Evolutionary conservation across 2,329 filamentous ascomycete species (phyloP).

Genomic region (Metarhizium album): DNA sequence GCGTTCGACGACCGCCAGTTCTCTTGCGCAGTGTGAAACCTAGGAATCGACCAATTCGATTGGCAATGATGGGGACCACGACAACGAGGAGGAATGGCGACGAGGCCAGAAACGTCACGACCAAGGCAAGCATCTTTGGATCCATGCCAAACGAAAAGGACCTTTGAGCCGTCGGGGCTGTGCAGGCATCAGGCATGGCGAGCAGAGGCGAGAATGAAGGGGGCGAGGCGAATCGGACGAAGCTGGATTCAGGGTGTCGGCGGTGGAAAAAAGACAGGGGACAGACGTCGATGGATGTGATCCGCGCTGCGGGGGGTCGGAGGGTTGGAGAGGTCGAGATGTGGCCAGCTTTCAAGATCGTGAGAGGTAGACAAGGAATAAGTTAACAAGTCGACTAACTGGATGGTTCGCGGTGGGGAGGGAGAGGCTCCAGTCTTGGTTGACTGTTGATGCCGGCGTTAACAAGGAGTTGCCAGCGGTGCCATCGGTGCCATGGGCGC

Average conservation of each 20-base stretch:
- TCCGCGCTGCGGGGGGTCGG: too few relatives aligned
- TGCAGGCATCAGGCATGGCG: conserved; percentile 19
- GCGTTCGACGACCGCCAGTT: conserved; percentile 49
- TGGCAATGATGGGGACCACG: conserved; percentile 15
- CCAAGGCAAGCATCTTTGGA: conserved; percentile 15
- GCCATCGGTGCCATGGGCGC: too few relatives aligned
- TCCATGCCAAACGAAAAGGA: conserved; percentile 20
- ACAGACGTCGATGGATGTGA: too few relatives aligned
- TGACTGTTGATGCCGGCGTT: too few relatives aligned
- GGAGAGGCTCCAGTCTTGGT: too few relatives aligned
- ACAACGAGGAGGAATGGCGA: conserved; percentile 14
- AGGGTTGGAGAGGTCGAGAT: background rate
- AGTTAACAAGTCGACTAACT: too few relatives aligned
- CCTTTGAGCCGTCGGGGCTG: conserved; percentile 15
- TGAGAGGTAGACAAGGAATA: too few relatives aligned
- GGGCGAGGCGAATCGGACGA: background rate
- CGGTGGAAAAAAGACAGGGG: background rate
- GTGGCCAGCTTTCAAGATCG: background rate
- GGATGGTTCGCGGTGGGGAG: too few relatives aligned
- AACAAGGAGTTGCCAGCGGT: too few relatives aligned
- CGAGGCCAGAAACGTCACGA: conserved; percentile 13
- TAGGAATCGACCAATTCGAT: conserved; percentile 29
- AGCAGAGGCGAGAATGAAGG: background rate
- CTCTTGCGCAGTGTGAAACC: conserved; percentile 54
- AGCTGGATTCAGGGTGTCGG: background rate